These are phyloP conservation scores for Microbotryum silenes-acaulis DNA, from an alignment of 1,284 basidiomycete species.

Conservation along the genomic window DNA sequence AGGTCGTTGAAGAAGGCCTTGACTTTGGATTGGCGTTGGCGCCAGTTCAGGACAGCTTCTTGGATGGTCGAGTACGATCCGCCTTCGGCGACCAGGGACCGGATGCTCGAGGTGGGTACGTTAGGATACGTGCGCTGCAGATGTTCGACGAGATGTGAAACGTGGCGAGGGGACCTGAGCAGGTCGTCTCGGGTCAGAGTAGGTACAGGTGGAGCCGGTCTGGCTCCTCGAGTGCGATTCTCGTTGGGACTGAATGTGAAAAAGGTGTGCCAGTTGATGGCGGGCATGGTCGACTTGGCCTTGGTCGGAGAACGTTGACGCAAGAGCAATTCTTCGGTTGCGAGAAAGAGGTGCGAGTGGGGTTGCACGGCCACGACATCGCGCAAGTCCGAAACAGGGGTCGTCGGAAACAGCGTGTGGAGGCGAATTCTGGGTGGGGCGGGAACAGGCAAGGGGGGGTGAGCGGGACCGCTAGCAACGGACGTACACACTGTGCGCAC, in stretches of 20 bases:
- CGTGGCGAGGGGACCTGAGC: conserved; percentile 5
- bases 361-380: background rate
- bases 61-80: conserved; percentile 3
- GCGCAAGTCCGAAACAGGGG: conserved; percentile 7
- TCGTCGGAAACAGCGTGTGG: conserved; percentile 16
- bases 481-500: background rate
- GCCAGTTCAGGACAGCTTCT: background rate
- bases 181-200: conserved; percentile 5
- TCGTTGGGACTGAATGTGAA: too few species aligned
- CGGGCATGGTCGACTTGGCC: background rate
- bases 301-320: background rate
- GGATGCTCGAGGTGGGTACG: background rate
- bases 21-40: background rate
- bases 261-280: background rate
- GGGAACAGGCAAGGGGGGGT: background rate
- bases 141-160: background rate
- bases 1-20: background rate
- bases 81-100: background rate
- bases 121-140: background rate
- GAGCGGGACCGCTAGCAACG: too few species aligned
- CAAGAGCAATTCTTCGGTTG: background rate
- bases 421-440: conserved; percentile 12
- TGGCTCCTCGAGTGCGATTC: background rate
- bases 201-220: background rate
- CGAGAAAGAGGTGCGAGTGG: conserved; percentile 4